These are phyloP conservation scores for Irpex lacteus DNA, from an alignment of 1,284 basidiomycete species.

Conservation along the genomic window DNA sequence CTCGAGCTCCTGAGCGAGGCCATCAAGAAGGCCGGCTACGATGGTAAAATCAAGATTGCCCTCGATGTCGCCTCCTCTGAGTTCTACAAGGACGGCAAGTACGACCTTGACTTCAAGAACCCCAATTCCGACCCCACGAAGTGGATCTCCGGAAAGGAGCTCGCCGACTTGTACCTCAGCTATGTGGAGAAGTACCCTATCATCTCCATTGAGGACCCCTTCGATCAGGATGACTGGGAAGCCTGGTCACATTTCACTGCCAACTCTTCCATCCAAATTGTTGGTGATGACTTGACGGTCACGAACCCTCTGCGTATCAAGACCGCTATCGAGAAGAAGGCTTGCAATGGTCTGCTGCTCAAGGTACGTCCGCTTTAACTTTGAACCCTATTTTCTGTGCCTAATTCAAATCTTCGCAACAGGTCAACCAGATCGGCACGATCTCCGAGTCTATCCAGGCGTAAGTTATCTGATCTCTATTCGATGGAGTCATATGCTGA, in stretches of 20 bases:
- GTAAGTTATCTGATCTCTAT: slow-evolving; percentile 40
- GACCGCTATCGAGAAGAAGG: slow-evolving; percentile 99
- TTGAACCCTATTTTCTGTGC: not conserved
- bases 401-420: not conserved
- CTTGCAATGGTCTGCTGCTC: slow-evolving; percentile 97
- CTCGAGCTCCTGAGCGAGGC: slow-evolving; percentile 95
- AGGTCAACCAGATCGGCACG: slow-evolving; percentile 97
- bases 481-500: slow-evolving; percentile 6
- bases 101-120: slow-evolving; percentile 99
- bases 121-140: slow-evolving; percentile 97
- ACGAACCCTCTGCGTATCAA: slow-evolving; percentile 98
- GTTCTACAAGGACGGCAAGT: slow-evolving; percentile 99
- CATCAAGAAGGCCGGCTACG: slow-evolving; percentile 97
- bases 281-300: slow-evolving; percentile 98
- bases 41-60: slow-evolving; percentile 98
- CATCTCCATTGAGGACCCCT: slow-evolving; percentile 98
- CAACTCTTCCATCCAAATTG: slow-evolving; percentile 81
- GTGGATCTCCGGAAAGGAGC: slow-evolving; percentile 92
- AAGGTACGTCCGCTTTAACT: slow-evolving; percentile 46
- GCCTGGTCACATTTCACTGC: slow-evolving; percentile 94
- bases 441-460: slow-evolving; percentile 99
- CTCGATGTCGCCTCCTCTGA: slow-evolving; percentile 99
- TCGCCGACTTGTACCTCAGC: slow-evolving; percentile 89
- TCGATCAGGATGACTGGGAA: slow-evolving; percentile 99
- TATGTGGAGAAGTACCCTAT: slow-evolving; percentile 94